Evolutionary conservation across 2,329 filamentous ascomycete species (phyloP), one percentile per base, ranked within the genome.

Genomic region (Hypoxylon sp.): DNA sequence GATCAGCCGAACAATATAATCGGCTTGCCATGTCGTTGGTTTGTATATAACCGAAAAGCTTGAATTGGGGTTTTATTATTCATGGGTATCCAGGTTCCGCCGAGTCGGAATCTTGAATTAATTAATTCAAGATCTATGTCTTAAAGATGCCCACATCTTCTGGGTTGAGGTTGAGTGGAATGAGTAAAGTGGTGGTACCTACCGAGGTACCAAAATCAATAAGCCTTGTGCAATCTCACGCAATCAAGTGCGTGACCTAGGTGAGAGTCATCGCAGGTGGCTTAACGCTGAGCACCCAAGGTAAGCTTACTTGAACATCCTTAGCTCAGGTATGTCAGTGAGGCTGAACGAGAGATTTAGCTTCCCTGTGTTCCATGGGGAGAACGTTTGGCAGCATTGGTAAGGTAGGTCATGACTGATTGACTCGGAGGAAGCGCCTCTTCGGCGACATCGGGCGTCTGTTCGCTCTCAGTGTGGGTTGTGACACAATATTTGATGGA

Each of bases 61-160:
- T 52, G 30, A 41, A 23, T 21, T 16, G 43, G 43, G 32, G 32
- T 52, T 52, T 12, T 32, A n/a, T 34, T 3, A 8, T 32, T 9
- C n/a, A 43, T 41, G 25, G 41, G 19, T 50, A 45, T 46, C 29
- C 43, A 30, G 25, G 25, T 54, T 34, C 63, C 58, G 37, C 25
- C 14, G 41, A 48, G 48, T 51, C 43, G 58, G 58, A 11, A 45
- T 51, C 23, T 43, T 30, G 48, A 30, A 60, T 61, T 52, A 30
- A 65, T 65, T 56, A 41, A 51, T 27, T 23, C 23, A 54, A 37
- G 34, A 21, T 61, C 47, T 62, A 54, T 45, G 25, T 46, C 43
- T 50, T 19, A n/a, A 14, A 51, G 52, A n/a, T 19, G 39, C 11
- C 41, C 41, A 29, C 14, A 14, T 61, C 46, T 25, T 39, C 3